Base-by-base conservation (phyloP, 208 protist genomes). In the Acanthamoeba divionensis region DNA sequence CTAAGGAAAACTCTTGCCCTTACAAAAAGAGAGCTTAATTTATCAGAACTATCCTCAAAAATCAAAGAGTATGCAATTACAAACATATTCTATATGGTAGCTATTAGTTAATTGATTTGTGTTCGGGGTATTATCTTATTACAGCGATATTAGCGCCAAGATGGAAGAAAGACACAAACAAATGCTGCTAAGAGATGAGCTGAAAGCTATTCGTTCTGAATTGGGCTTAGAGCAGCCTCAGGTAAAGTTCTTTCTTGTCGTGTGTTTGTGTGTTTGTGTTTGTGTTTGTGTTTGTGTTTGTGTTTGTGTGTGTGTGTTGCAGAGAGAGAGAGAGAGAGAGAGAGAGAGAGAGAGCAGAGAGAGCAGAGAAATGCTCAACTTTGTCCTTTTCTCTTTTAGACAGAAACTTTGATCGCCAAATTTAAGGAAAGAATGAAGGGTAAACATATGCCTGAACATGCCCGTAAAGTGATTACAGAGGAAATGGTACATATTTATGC, bases 401-500 rank as follows among this genome's bases (percentile, higher is more conserved):
- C 69, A 18, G 69, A 79, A 54, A 79, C 69, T n/a, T 48, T 79
- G 41, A 79, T 79, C n/a, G 69, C 69, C 69, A 79, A 79, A 48
- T 79, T 79, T 29, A 79, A 79, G 26, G 69, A 79, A 48, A 41
- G 69, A 2, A 79, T 79, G n/a, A n/a, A 48, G 13, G 69, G 57
- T 29, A 12, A 26, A 29, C 13, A 79, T 41, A 48, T 79, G 15
- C 69, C 69, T 33, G 69, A 79, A 31, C 69, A 79, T 33, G 69
- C 69, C 69, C 21, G 24, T 48, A 79, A 79, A 48, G 69, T 79
- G 1, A 91, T 92, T 33, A 88, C 87, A 21, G 75, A 94, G 33
- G 89, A 93, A 31, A 91, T 91, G 88, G 71, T 52, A 36, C 44
- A 33, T 41, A 50, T 24, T 48, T 21, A 73, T 67, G 3, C 52